Percentiles rank a stretch among this genome's conserved stretches.
Evolutionary conservation across 164 flowering plant genomes (phyloP).

Genomic region (Tinospora cordifolia): DNA sequence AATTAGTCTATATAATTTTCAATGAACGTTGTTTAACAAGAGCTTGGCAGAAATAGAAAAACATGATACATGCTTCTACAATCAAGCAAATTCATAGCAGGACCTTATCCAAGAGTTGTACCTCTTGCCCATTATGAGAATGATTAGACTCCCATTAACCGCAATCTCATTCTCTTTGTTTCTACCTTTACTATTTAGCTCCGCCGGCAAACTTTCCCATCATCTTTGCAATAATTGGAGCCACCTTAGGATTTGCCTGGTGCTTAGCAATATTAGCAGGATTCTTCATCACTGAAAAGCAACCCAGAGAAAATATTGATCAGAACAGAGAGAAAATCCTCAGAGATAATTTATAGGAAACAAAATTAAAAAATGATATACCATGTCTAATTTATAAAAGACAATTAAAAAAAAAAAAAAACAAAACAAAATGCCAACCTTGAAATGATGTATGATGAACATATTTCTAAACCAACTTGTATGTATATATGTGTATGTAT

Average conservation of each 20-base stretch:
- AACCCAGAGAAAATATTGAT: neutral
- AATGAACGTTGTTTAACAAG: neutral
- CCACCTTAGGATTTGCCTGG: slow-evolving; percentile 89
- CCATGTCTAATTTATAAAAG: neutral
- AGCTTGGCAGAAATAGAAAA: neutral
- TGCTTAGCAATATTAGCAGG: slow-evolving; percentile 95
- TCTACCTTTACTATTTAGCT: slow-evolving; percentile 25
- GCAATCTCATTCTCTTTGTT: neutral
- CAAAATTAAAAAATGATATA: neutral
- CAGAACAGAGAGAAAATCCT: neutral
- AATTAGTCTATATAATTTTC: neutral
- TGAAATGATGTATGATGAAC: too few species aligned
- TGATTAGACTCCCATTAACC: neutral
- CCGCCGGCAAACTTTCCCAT: slow-evolving; percentile 85
- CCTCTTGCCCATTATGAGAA: neutral
- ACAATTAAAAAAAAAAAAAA: too few species aligned
- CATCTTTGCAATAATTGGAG: slow-evolving; percentile 94
- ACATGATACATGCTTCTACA: neutral
- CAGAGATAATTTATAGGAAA: neutral
- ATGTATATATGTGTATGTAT: too few species aligned
- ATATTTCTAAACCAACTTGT: too few species aligned
- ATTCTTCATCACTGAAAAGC: slow-evolving; percentile 75
- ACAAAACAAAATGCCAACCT: neutral
- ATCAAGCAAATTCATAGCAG: neutral
- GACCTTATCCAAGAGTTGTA: neutral